These are phyloP conservation scores for Auricularia sp. DNA, from an alignment of 768 basidiomycete genomes.

Conservation along the genomic window DNA sequence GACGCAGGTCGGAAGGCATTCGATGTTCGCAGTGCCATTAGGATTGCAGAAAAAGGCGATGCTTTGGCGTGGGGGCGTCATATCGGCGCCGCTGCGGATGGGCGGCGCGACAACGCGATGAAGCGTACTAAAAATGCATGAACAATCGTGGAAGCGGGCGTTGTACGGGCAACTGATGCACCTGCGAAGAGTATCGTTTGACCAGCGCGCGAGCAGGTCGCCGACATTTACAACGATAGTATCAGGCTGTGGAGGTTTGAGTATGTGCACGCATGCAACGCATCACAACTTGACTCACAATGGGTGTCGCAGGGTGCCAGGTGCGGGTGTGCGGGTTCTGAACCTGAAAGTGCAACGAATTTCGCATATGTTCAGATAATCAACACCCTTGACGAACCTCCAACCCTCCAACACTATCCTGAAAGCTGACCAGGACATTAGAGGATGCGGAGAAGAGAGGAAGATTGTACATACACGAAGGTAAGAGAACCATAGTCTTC, in stretches of 20 bases:
- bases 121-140: conserved; percentile 37
- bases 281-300: conserved; percentile 37
- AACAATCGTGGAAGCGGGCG: not conserved
- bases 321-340: conserved; percentile 66
- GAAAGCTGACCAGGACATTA: not conserved
- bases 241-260: conserved; percentile 39
- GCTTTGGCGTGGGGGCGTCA: conserved; percentile 61
- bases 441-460: conserved; percentile 1
- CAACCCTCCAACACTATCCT: conserved; percentile 56
- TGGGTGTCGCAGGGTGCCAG: conserved; percentile 64
- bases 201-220: conserved; percentile 74
- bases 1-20: conserved; percentile 56
- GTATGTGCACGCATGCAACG: not conserved
- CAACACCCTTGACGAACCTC: conserved; percentile 29
- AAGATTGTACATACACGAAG: conserved; percentile 34
- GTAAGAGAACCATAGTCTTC: conserved; percentile 79
- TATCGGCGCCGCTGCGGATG: conserved; percentile 36
- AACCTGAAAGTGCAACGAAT: conserved; percentile 15
- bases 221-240: conserved; percentile 79
- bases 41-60: conserved; percentile 87
- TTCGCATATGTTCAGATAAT: too few relatives aligned
- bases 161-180: not conserved
- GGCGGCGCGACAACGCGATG: conserved; percentile 75
- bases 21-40: conserved; percentile 54
- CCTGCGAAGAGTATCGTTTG: conserved; percentile 62